Percentiles rank a stretch among this genome's conserved stretches.
phyloP scores from a whole-genome alignment of 306 rosid genomes.

The Vigna angularis region DNA sequence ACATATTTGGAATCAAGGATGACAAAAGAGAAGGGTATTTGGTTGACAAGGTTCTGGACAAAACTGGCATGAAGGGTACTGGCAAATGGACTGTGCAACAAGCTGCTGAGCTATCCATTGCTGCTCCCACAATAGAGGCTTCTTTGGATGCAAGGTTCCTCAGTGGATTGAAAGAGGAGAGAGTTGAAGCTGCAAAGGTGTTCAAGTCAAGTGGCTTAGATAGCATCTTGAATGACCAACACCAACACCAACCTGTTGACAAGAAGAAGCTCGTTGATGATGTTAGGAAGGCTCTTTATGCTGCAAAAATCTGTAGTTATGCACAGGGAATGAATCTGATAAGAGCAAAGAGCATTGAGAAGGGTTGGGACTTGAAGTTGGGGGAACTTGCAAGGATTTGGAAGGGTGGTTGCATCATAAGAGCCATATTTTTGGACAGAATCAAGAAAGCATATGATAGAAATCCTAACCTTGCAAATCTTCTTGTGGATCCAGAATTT shows the following conservation, averaged over 20 bases:
- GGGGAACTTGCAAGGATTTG: slow-evolving; percentile 89
- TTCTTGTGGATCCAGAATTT: slow-evolving; percentile 85
- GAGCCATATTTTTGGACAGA: slow-evolving; percentile 76
- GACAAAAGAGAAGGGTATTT: slow-evolving; percentile 76
- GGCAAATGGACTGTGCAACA: slow-evolving; percentile 93
- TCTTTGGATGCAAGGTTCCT: slow-evolving; percentile 88
- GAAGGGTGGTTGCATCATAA: slow-evolving; percentile 88
- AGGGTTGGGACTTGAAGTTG: slow-evolving; percentile 76
- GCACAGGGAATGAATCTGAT: slow-evolving; percentile 91
- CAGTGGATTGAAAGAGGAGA: slow-evolving; percentile 82
- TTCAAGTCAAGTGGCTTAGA: slow-evolving; percentile 65
- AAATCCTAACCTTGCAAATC: slow-evolving; percentile 72
- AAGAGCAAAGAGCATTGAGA: slow-evolving; percentile 73
- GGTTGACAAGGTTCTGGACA: slow-evolving; percentile 88
- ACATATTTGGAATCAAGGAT: slow-evolving; percentile 80
- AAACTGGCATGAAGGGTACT: slow-evolving; percentile 88
- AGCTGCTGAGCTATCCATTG: slow-evolving; percentile 84
- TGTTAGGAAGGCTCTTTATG: slow-evolving; percentile 84
- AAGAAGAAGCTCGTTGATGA: slow-evolving; percentile 71
- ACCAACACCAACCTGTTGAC: slow-evolving; percentile 59
- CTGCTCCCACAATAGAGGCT: slow-evolving; percentile 82
- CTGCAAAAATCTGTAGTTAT: slow-evolving; percentile 82
- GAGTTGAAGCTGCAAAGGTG: slow-evolving; percentile 72
- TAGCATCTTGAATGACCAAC: slow-evolving; percentile 52
- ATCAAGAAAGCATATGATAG: slow-evolving; percentile 83